Base-by-base conservation (phyloP, 2,329 filamentous ascomycete species). In the Fusarium redolens region DNA sequence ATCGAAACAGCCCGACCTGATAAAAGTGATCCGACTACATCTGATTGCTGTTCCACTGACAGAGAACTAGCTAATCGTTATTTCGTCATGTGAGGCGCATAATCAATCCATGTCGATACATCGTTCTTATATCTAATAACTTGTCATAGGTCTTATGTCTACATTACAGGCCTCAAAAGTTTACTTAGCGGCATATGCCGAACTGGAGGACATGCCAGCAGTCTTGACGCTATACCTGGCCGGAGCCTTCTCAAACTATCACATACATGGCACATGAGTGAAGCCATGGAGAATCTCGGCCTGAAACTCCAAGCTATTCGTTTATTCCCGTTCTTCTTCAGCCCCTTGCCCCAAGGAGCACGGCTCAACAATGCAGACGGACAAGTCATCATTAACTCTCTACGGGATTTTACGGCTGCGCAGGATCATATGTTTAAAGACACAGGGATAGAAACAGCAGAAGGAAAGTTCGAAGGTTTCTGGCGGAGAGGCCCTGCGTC, bases 221-320 rank as follows among this genome's bases (percentile, higher is more conserved):
- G 35, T 3, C 22, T 69, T 1, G n/a, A 63, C 12, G 40, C 22
- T 17, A 28, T 52, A 12, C 37, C 66, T 0, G 65, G 44, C 7
- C 14, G 2, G 17, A 38, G 15, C 11, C 51, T 69, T 3, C n/a
- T 69, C 4, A 47, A 69, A 7, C 30, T 69, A 28, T 64, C 65
- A 2, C 47, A 69, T 5, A 12, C n/a, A 6, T 69, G 66, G 66
- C 66, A 69, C 13, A 64, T 37, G 12, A 40, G 25, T 6, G 65
- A 40, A 15, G 65, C 58, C 4, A 12, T 38, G 12, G 28, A 69
- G 11, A 57, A 41, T 0, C 47, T 59, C 5, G 41, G n/a, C 4
- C 22, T 63, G 2, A 69, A 69, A 10, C 66, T 69, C 1, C 47
- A 69, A 6, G 66, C 57, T 1, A 52, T 69, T 4, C 66, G 66